Percentiles rank a stretch among this genome's conserved stretches.
These are phyloP conservation scores for Croton laevigatus DNA, from an alignment of 441 rosid genomes.

Conservation along the genomic window DNA sequence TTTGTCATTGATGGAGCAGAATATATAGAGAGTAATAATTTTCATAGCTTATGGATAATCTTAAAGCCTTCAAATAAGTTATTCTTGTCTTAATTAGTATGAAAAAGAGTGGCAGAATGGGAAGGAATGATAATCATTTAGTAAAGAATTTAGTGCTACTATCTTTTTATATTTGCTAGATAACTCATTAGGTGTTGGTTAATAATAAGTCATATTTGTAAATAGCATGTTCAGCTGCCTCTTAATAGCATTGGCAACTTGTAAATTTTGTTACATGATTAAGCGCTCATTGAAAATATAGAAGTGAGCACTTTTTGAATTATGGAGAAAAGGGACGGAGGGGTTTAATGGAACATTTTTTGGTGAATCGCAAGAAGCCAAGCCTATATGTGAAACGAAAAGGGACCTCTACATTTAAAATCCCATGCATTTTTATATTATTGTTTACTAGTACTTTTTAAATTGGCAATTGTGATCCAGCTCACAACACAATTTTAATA, in stretches of 20 bases:
- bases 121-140: not conserved
- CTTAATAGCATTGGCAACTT: not conserved
- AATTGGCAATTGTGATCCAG: not conserved
- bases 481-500: conserved; percentile 15
- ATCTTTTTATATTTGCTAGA: not conserved
- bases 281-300: not conserved
- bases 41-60: not conserved
- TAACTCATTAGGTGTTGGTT: not conserved
- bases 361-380: not conserved
- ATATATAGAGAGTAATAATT: not conserved
- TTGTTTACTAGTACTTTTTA: not conserved
- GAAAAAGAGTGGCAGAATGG: not conserved
- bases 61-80: not conserved
- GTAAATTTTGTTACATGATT: not conserved
- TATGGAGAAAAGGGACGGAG: no score
- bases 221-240: not conserved
- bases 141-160: not conserved
- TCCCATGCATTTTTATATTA: not conserved
- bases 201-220: not conserved
- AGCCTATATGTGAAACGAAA: not conserved
- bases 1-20: not conserved
- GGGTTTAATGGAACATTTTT: not conserved
- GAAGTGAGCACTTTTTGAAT: not conserved
- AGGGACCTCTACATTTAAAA: not conserved
- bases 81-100: not conserved